These are phyloP conservation scores for Sporisorium reilianum DNA, from an alignment of 1,284 basidiomycete species.

Conservation along the genomic window DNA sequence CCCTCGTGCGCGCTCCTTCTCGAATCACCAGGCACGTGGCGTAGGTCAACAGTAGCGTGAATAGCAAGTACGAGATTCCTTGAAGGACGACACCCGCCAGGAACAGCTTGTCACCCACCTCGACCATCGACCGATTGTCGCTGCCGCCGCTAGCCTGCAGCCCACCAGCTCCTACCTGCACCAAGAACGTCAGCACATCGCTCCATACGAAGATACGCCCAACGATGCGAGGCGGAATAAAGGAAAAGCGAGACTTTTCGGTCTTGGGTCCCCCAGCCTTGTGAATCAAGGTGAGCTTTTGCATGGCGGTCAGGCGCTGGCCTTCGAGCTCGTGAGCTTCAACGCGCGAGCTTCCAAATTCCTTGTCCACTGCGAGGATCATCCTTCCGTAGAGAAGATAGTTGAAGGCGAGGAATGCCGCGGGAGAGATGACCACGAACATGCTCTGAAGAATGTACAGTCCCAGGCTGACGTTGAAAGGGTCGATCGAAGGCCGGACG, in stretches of 20 bases:
- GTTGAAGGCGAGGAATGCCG: slow-evolving; percentile 59
- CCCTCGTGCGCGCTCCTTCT: slow-evolving; percentile 7
- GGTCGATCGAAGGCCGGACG: slow-evolving; percentile 34
- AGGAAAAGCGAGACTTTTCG: slow-evolving; percentile 42
- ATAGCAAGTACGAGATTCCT: slow-evolving; percentile 52
- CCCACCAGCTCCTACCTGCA: slow-evolving; percentile 55
- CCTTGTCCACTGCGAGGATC: slow-evolving; percentile 37
- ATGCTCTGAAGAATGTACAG: slow-evolving; percentile 50
- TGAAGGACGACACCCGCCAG: slow-evolving; percentile 52
- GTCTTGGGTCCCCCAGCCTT: slow-evolving; percentile 35
- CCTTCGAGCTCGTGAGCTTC: slow-evolving; percentile 27
- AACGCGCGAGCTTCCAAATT: slow-evolving; percentile 30
- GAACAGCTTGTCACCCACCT: slow-evolving; percentile 54
- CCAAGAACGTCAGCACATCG: slow-evolving; percentile 62
- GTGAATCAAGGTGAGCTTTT: slow-evolving; percentile 36
- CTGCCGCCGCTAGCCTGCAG: slow-evolving; percentile 40
- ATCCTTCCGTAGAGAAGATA: slow-evolving; percentile 58
- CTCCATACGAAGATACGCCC: slow-evolving; percentile 60
- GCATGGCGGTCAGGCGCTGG: slow-evolving; percentile 19
- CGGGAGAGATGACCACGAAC: slow-evolving; percentile 57
- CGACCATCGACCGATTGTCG: slow-evolving; percentile 20
- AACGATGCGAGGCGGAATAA: slow-evolving; percentile 53
- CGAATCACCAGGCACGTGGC: slow-evolving; percentile 31
- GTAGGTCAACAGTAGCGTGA: slow-evolving; percentile 40
- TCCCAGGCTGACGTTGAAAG: slow-evolving; percentile 18